phyloP scores from a whole-genome alignment of 305 asterid species.

The Striga hermonthica region DNA sequence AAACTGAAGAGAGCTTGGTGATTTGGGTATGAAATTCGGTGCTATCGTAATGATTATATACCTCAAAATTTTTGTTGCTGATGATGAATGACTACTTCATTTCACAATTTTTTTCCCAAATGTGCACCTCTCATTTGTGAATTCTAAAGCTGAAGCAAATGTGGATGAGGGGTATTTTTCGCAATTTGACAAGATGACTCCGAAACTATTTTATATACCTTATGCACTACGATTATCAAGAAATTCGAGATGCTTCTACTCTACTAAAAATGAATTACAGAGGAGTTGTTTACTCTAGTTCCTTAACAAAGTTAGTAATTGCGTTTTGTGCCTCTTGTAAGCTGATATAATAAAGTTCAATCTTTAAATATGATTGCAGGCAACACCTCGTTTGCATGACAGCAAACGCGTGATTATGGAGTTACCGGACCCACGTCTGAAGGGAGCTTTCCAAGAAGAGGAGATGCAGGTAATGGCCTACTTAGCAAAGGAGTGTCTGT shows the following conservation, averaged over 20 bases:
- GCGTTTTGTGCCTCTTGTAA: not conserved
- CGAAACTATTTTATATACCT: too few species aligned
- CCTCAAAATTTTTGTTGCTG: too few species aligned
- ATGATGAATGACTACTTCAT: too few species aligned
- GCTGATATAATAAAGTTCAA: constrained; percentile 1
- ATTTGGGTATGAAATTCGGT: constrained; percentile 69
- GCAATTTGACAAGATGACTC: too few species aligned
- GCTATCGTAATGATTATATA: not conserved
- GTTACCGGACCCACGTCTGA: constrained; percentile 71
- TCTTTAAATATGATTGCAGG: constrained; percentile 43
- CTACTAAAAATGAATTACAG: too few species aligned
- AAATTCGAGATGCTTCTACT: too few species aligned
- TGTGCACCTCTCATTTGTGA: too few species aligned
- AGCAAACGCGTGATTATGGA: constrained; percentile 72
- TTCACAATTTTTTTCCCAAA: too few species aligned
- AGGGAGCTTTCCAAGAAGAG: constrained; percentile 65
- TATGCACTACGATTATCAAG: too few species aligned
- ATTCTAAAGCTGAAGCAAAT: too few species aligned
- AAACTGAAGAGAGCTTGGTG: constrained; percentile 78
- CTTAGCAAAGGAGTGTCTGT: constrained; percentile 88
- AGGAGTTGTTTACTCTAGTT: too few species aligned
- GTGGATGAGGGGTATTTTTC: too few species aligned
- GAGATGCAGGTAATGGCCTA: constrained; percentile 97
- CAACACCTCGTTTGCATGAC: constrained; percentile 71
- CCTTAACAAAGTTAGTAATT: not conserved